Conservation (phyloP, 768 basidiomycete species). For the Rossbeevera mucosa region DNA sequence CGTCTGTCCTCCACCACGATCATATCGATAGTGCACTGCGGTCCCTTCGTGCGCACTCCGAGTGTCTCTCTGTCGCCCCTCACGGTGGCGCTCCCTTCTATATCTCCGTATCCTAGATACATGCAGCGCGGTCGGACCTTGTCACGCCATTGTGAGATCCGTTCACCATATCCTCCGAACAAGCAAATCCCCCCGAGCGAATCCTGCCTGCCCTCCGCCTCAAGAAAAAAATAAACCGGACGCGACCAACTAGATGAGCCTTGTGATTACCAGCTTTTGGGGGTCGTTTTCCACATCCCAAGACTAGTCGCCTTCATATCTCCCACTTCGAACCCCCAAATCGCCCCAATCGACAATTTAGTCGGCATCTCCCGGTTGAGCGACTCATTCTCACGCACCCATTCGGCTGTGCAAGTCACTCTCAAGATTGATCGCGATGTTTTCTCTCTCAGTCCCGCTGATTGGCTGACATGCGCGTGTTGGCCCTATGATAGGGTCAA, state of each 20-base stretch:
- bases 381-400: conserved; percentile 21
- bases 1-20: neutral
- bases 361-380: conserved; percentile 22
- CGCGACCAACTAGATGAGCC: conserved; percentile 10
- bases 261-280: conserved; percentile 8
- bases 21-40: neutral
- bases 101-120: conserved; percentile 12
- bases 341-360: conserved; percentile 25
- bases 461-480: conserved; percentile 8
- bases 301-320: conserved; percentile 18
- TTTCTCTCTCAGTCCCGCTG: neutral
- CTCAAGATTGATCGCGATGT: conserved; percentile 21
- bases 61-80: neutral
- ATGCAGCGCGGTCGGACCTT: conserved; percentile 10
- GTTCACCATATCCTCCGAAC: conserved; percentile 1
- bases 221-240: conserved; percentile 1
- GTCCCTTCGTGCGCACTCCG: neutral
- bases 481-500: conserved; percentile 7
- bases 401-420: conserved; percentile 23
- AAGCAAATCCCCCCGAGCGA: neutral
- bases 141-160: conserved; percentile 14
- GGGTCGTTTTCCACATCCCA: conserved; percentile 5
- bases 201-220: neutral
- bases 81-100: conserved; percentile 1
- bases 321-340: conserved; percentile 17